Percentiles rank a stretch among this genome's conserved stretches.
Evolutionary conservation across 306 rosid species (phyloP).

Genomic region (Acacia crassicarpa): DNA sequence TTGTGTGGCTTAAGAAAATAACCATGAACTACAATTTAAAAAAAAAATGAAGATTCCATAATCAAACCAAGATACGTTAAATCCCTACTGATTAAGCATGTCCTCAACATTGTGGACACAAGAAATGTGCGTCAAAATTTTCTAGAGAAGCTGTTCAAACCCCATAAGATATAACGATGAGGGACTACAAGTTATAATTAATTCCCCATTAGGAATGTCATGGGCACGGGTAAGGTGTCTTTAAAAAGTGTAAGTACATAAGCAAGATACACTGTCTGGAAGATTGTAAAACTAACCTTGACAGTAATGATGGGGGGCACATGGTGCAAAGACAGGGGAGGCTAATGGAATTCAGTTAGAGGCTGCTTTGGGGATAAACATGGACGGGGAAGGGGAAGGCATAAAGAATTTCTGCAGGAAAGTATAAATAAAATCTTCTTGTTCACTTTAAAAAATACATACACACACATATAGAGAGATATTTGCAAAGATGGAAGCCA

Average conservation of each 20-base stretch:
- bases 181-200: neutral
- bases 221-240: neutral
- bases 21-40: neutral
- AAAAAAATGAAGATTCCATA: neutral
- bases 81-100: neutral
- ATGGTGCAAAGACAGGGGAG: neutral
- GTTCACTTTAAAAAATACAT: neutral
- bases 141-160: neutral
- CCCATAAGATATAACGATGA: neutral
- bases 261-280: neutral
- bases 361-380: neutral
- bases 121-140: neutral
- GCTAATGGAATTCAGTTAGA: neutral
- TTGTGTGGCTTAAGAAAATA: neutral
- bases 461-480: neutral
- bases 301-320: neutral
- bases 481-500: neutral
- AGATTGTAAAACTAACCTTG: neutral
- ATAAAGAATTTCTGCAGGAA: neutral
- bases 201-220: neutral
- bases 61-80: neutral
- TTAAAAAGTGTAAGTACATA: neutral
- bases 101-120: neutral
- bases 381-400: neutral
- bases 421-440: neutral